These are phyloP conservation scores for Solanum gandarillasii DNA, from an alignment of 257 asterid species.

Conservation along the genomic window DNA sequence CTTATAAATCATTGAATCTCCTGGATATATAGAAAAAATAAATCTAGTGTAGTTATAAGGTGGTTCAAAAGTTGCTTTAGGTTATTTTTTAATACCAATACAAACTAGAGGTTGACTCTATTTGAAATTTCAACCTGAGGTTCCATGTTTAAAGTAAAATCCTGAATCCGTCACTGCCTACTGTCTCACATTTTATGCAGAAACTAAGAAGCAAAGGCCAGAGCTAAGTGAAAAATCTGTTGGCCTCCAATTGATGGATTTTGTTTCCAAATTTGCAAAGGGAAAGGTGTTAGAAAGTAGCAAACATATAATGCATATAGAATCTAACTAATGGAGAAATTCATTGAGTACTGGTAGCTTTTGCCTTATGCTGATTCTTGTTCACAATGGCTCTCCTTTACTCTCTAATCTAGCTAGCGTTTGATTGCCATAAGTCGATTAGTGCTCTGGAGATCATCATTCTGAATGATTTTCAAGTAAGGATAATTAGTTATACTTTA, in stretches of 20 bases:
- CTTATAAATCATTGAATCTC: neutral
- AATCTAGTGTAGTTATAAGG: neutral
- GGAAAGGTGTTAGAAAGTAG: neutral
- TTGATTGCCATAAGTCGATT: neutral
- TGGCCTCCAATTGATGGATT: neutral
- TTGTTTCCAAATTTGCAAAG: neutral
- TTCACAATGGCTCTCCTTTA: neutral
- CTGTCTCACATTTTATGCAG: neutral
- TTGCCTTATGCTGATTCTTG: neutral
- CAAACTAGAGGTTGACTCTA: neutral
- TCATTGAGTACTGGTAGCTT: neutral
- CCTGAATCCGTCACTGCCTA: neutral
- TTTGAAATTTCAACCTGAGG: neutral
- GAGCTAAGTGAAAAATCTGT: neutral
- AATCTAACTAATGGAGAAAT: neutral
- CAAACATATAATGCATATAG: neutral
- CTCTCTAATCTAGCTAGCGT: neutral
- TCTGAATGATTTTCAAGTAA: neutral
- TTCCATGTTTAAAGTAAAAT: neutral
- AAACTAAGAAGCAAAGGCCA: neutral
- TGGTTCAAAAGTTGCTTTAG: neutral
- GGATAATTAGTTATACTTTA: neutral
- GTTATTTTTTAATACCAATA: neutral
- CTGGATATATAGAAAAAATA: neutral
- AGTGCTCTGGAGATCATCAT: neutral